Evolutionary conservation across 768 basidiomycete species (phyloP), one percentile per base, ranked within the genome.

Genomic region (Naganishia antarctica): DNA sequence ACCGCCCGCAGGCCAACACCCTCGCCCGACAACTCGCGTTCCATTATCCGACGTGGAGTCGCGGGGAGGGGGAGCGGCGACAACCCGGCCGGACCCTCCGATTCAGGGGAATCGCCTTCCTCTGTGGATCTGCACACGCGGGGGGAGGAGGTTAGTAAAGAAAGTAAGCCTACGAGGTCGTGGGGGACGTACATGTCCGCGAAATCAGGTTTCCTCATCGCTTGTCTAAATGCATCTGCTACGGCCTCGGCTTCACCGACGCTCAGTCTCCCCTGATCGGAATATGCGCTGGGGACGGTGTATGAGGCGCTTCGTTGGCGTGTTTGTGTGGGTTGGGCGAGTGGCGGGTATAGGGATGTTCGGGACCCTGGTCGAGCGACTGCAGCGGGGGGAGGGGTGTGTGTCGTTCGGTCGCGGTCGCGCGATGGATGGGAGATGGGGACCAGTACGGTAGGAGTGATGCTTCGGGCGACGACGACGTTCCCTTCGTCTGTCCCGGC

Each of bases 191-290:
- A 67, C 66, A 44, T 41, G 21, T 63, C 61, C 25, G 53, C 37
- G 53, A 92, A 93, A 73, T 90, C 90, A 11, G 91, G 91, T 75
- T 91, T 91, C 75, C 91, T 83, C 72, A 94, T 80, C 68, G 88
- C 88, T 75, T 87, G 85, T 71, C 91, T 82, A 79, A 93, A 94
- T 6, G 91, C 91, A 79, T 90, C 87, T 43, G 91, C 90, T 85
- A 93, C 89, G 74, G 91, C 88, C 41, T 89, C 89, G 60, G 91
- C 91, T 77, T 94, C 62, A 16, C 37, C 48, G 12, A 43, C 53
- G 25, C 49, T 64, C 63, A 67, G 34, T 11, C 53, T 57, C 11
- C 53, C 53, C 21, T 57, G 53, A 37, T 57, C 53, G 23, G 32
- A 37, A 15, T 40, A 34, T 4, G 53, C 37, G 53, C 34, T 40